Conservation (phyloP, 352 stramenopile species). For the Pelagophyceae sp. region DNA sequence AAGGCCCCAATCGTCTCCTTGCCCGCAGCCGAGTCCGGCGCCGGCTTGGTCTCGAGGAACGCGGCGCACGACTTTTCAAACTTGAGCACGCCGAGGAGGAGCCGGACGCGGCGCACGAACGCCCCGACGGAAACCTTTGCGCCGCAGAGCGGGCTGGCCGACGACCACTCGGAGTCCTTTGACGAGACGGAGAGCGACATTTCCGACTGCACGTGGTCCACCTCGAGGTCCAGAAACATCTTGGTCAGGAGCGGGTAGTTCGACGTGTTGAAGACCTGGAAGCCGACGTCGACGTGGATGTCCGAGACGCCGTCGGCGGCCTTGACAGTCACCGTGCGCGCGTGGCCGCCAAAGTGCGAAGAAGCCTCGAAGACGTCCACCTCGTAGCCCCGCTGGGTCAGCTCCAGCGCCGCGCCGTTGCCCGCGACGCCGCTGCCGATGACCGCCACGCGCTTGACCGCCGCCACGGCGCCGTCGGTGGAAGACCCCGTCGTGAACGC, state of each 20-base stretch:
- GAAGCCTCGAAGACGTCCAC: conserved; percentile 49
- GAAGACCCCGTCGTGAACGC: not conserved
- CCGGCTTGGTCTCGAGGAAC: not conserved
- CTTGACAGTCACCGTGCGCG: conserved; percentile 43
- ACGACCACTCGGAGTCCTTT: not conserved
- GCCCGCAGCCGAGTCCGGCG: conserved; percentile 34
- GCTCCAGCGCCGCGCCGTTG: not conserved
- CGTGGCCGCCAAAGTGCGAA: conserved; percentile 42
- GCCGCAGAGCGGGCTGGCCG: not conserved
- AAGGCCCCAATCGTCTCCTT: not conserved
- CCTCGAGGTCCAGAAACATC: conserved; percentile 61
- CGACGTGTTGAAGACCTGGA: conserved; percentile 77
- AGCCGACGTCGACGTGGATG: conserved; percentile 64
- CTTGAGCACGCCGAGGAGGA: conserved; percentile 27
- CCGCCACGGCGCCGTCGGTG: not conserved
- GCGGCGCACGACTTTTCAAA: conserved; percentile 19
- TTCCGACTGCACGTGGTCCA: conserved; percentile 52
- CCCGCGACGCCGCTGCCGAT: not conserved
- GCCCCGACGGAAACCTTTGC: too few relatives aligned
- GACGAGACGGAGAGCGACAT: conserved; percentile 57
- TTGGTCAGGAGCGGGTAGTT: conserved; percentile 76
- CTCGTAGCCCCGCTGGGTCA: conserved; percentile 27
- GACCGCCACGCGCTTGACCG: not conserved
- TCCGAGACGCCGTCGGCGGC: conserved; percentile 32
- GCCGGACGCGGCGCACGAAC: not conserved